Evolutionary conservation across 1,284 basidiomycete genomes (phyloP), one percentile per base, ranked within the genome.

Genomic region (Melampsora abietis-canadensis): DNA sequence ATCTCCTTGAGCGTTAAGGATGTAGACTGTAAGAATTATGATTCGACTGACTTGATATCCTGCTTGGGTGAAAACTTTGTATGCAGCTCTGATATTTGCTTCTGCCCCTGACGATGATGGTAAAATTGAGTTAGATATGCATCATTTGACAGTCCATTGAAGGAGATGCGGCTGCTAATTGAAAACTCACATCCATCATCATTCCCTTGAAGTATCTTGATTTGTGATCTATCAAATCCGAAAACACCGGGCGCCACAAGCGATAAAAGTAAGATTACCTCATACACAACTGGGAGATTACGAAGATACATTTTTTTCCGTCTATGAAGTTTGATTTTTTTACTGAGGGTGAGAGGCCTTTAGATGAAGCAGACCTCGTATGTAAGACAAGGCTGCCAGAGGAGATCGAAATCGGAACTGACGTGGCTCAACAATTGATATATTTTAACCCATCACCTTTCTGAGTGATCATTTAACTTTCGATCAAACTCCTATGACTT

Each of bases 181-280:
- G 2, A 8, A 12, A 2, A n/a, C 69, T 65, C 27, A 73, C 69
- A 73, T 57, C 69, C 69, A 46, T 73, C 69, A 44, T 73, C 69
- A 44, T 73, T 73, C 37, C 69, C 69, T 57, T 73, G 69, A 14
- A 73, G 63, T n/a, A 73, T 73, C 24, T 64, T 73, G n/a, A 73
- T 46, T 46, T 65, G 63, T 27, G 51, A 54, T n/a, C 51, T 54
- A 54, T 54, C 51, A n/a, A 54, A 6, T 27, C n/a, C 51, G 51
- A 27, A 54, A 54, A 54, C 51, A 27, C n/a, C n/a, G 14, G 19
- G 27, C 27, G 27, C 15, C 12, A 14, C n/a, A 27, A n/a, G n/a
- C 51, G 3, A n/a, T 12, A 54, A 27, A 54, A 54, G 51, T n/a
- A 54, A 14, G 21, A 54, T 8, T 54, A 54, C 51, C 14, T 27